phyloP scores from a whole-genome alignment of 768 basidiomycete species.

The Termitomyces sp. region DNA sequence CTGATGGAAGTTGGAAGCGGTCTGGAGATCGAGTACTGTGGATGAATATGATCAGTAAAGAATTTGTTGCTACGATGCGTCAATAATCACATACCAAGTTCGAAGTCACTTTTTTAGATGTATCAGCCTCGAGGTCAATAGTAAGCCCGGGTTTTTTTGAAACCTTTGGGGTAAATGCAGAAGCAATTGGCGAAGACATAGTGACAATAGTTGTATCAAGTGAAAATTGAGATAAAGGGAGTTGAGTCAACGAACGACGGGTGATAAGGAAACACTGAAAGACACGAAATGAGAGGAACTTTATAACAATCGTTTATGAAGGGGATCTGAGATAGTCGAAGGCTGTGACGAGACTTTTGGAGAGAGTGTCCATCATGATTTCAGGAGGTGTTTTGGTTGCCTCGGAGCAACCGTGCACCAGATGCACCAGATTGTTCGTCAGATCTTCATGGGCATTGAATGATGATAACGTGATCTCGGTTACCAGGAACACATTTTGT shows the following conservation, averaged over 20 bases:
- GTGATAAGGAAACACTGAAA: background rate
- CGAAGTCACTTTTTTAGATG: background rate
- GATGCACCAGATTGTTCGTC: background rate
- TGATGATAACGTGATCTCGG: background rate
- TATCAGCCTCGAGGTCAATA: slow-evolving; percentile 7
- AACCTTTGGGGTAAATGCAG: slow-evolving; percentile 10
- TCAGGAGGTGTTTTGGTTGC: slow-evolving; percentile 11
- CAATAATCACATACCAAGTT: background rate
- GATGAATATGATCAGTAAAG: background rate
- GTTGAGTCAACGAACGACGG: background rate
- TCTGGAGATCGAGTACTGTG: background rate
- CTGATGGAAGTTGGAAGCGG: slow-evolving; percentile 4
- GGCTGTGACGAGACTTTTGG: background rate
- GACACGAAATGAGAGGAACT: background rate
- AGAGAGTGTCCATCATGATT: slow-evolving; percentile 10
- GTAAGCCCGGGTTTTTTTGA: slow-evolving; percentile 15
- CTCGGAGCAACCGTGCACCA: background rate
- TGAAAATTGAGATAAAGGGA: background rate
- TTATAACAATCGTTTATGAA: slow-evolving; percentile 3
- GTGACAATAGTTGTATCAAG: background rate
- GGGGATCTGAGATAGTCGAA: background rate
- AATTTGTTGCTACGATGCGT: background rate
- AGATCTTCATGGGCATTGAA: too few relatives aligned
- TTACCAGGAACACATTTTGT: background rate
- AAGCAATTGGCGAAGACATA: slow-evolving; percentile 12